Percentiles rank a stretch among this genome's conserved stretches.
Evolutionary conservation across 176 grass and related monocot species (phyloP).

Genomic region (Miscanthus lutarioriparius): DNA sequence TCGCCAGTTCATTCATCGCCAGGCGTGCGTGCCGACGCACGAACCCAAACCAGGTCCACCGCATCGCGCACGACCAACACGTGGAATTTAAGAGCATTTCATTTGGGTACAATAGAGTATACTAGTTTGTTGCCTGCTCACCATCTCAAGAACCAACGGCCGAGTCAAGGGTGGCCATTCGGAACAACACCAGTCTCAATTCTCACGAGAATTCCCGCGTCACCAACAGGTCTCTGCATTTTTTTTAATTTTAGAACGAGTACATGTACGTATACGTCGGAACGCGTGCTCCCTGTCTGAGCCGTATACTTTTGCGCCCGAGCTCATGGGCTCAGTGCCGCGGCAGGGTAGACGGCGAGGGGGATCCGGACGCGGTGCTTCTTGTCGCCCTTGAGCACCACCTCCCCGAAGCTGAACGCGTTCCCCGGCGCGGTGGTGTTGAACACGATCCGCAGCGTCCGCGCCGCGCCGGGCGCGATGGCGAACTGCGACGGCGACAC

Average conservation of each 20-base stretch:
- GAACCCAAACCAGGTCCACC: neutral
- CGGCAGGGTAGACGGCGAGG: conserved; percentile 60
- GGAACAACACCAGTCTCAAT: neutral
- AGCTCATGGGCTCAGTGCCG: conserved; percentile 30
- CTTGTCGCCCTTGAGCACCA: conserved; percentile 66
- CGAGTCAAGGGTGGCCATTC: neutral
- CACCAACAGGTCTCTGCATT: neutral
- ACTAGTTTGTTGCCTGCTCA: neutral
- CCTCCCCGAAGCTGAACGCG: conserved; percentile 70
- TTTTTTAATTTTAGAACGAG: neutral
- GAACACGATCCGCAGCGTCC: conserved; percentile 53
- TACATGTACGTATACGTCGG: neutral
- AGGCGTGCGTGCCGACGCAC: neutral
- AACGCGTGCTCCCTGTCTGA: neutral
- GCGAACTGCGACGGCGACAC: conserved; percentile 53
- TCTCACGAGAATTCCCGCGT: neutral
- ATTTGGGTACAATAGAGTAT: too few relatives aligned
- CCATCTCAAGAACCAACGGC: neutral
- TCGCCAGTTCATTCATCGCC: neutral
- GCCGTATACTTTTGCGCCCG: neutral
- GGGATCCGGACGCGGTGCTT: conserved; percentile 73
- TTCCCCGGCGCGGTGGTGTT: conserved; percentile 47
- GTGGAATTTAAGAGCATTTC: neutral
- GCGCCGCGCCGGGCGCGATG: conserved; percentile 50
- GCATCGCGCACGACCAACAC: neutral